Percentiles rank a stretch among this genome's conserved stretches.
phyloP scores from a whole-genome alignment of 2,329 filamentous ascomycete species.

The Monilinia polystroma region DNA sequence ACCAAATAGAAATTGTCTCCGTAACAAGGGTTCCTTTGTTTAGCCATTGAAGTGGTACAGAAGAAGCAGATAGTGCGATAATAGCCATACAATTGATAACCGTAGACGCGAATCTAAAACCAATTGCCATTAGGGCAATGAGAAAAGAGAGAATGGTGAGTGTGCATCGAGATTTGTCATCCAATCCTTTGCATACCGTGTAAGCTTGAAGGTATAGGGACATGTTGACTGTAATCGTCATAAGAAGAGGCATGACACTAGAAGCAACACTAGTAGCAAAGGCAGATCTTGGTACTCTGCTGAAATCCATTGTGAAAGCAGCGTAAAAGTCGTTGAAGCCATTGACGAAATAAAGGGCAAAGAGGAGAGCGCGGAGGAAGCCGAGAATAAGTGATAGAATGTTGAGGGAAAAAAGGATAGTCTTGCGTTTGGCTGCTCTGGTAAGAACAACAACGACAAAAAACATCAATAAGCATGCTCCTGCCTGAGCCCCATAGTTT shows the following conservation, averaged over 20 bases:
- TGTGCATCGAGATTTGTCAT: constrained; percentile 45
- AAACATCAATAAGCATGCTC: constrained; percentile 57
- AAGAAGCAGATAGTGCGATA: constrained; percentile 30
- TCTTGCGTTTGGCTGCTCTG: constrained; percentile 55
- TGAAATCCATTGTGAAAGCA: constrained; percentile 49
- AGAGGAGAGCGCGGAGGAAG: constrained; percentile 50
- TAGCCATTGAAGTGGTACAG: constrained; percentile 43
- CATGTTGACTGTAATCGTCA: constrained; percentile 54
- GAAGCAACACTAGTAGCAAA: constrained; percentile 50
- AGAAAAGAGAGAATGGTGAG: constrained; percentile 50
- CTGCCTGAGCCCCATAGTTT: constrained; percentile 60
- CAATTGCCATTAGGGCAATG: constrained; percentile 52
- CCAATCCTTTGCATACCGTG: constrained; percentile 53
- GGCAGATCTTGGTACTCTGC: constrained; percentile 44
- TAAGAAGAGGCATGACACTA: constrained; percentile 50
- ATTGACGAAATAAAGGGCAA: constrained; percentile 51
- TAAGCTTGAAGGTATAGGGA: constrained; percentile 63
- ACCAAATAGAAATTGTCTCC: constrained; percentile 57
- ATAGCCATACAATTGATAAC: constrained; percentile 46
- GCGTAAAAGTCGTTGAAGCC: constrained; percentile 53
- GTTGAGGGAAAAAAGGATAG: constrained; percentile 61
- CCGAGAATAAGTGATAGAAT: constrained; percentile 54
- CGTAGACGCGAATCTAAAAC: constrained; percentile 53
- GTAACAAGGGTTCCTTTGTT: constrained; percentile 49
- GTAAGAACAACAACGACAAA: constrained; percentile 59